Conservation (phyloP, 345 rosid genomes). For the Xanthoceras sorbifolium region DNA sequence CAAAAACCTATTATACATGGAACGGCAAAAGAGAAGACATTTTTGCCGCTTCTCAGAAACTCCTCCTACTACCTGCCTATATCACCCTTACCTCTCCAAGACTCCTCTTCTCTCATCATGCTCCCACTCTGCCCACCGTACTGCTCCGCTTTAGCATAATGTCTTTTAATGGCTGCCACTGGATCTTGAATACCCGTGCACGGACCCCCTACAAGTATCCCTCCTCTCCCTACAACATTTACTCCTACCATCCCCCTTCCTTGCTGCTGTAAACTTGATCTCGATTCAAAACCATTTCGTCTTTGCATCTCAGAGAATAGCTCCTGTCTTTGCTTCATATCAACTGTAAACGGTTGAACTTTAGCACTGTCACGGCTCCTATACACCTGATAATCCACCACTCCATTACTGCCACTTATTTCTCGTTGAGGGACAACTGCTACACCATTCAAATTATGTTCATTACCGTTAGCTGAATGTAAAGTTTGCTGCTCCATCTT, state of each 20-base stretch:
- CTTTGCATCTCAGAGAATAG: constrained; percentile 42
- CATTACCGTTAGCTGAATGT: constrained; percentile 38
- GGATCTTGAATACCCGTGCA: constrained; percentile 59
- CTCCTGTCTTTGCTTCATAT: constrained; percentile 52
- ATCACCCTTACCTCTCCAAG: constrained; percentile 63
- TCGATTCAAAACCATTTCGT: constrained; percentile 48
- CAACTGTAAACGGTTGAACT: constrained; percentile 44
- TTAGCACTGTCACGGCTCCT: constrained; percentile 37
- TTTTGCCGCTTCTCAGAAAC: constrained; percentile 25
- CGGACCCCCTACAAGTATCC: constrained; percentile 44
- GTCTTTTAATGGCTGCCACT: constrained; percentile 62
- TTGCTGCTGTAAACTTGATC: constrained; percentile 48
- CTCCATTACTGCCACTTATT: constrained; percentile 38
- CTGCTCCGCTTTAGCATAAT: constrained; percentile 51
- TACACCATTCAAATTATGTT: constrained; percentile 34
- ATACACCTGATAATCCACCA: constrained; percentile 47
- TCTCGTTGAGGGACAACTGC: constrained; percentile 41
- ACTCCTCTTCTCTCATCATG: constrained; percentile 51
- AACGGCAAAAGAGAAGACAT: constrained; percentile 28
- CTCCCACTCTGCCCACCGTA: constrained; percentile 44
- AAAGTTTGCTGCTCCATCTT: constrained; percentile 43
- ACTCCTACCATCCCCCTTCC: constrained; percentile 48
- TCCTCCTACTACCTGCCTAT: constrained; percentile 57
- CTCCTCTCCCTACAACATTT: constrained; percentile 50
- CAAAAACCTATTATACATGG: constrained; percentile 59